Evolutionary conservation across 495 filamentous ascomycete genomes (phyloP), one percentile per base, ranked within the genome.

Genomic region (Antarctomyces pellizariae): DNA sequence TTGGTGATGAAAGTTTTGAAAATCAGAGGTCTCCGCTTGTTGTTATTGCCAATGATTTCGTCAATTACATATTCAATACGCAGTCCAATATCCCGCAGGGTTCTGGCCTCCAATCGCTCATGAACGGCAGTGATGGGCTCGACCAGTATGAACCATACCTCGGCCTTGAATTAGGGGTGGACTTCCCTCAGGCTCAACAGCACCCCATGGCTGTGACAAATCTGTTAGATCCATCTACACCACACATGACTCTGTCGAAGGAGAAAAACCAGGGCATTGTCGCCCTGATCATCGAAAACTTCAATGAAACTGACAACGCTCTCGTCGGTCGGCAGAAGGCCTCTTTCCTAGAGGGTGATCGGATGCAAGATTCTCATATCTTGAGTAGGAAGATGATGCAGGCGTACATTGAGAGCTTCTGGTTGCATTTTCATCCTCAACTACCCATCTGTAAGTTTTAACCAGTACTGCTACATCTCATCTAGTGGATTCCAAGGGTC

Each of bases 371-470:
- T 22, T 47, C 36, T 15, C 84, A 93, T 44, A 70, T 89, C 39
- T 50, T 93, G 32, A 90, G 84, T 39, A 52, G 82, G 30, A 71
- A 69, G 39, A 91, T 86, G 74, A 89, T 97, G 75, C 78, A 91
- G 50, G 67, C 69, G 5, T 97, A 93, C 44, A 80, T 95, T 39
- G 64, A 68, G 3, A 86, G 80, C 8, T 97, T 79, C 46, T 97
- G 86, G 86, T 57, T 71, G 27, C 78, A 93, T 44, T 90, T 93
- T 36, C 89, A 89, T 48, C 68, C 80, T 28, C 86, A 97, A 42
- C 57, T 97, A 33, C 86, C 86, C 3, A 90, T 97, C 28, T 57
- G 41, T 44, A 28, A 20, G 37, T 28, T n/a, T 6, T 28, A 8
- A 8, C 26, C 9, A 22, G 14, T 14, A 18, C n/a, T n/a, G n/a